A percentile compares a stretch with the other conserved stretches of the same genome.
These are phyloP conservation scores for Colletotrichum sp. DNA, from an alignment of 2,329 filamentous ascomycete genomes.

Conservation along the genomic window DNA sequence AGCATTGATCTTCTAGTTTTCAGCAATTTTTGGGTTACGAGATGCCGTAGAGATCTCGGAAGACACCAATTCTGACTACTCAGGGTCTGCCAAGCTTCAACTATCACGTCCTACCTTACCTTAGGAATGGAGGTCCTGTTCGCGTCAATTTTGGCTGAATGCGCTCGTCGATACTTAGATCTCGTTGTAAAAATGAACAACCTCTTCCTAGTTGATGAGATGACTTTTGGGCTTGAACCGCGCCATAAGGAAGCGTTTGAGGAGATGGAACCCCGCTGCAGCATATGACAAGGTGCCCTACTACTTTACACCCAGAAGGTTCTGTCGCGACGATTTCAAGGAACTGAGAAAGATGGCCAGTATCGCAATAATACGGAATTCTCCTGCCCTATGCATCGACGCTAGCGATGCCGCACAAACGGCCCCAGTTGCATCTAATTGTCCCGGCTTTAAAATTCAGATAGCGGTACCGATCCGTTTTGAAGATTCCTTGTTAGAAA, in stretches of 20 bases:
- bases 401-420: background rate
- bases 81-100: too few relatives aligned
- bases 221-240: background rate
- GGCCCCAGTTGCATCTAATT: fast-evolving
- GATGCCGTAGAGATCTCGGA: background rate
- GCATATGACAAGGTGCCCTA: fast-evolving
- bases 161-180: background rate
- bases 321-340: background rate
- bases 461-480: fast-evolving
- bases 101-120: background rate
- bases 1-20: background rate
- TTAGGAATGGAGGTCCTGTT: background rate
- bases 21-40: fast-evolving
- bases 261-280: background rate
- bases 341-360: background rate
- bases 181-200: too few relatives aligned
- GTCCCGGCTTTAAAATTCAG: background rate
- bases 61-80: fast-evolving
- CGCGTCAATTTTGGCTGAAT: background rate
- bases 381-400: background rate
- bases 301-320: background rate
- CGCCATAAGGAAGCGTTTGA: background rate
- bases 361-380: background rate
- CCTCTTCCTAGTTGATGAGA: too few relatives aligned
- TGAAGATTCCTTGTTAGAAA: background rate